Evolutionary conservation across 495 filamentous ascomycete genomes (phyloP), one percentile per base, ranked within the genome.

Genomic region (Hypoxylon perforatum): DNA sequence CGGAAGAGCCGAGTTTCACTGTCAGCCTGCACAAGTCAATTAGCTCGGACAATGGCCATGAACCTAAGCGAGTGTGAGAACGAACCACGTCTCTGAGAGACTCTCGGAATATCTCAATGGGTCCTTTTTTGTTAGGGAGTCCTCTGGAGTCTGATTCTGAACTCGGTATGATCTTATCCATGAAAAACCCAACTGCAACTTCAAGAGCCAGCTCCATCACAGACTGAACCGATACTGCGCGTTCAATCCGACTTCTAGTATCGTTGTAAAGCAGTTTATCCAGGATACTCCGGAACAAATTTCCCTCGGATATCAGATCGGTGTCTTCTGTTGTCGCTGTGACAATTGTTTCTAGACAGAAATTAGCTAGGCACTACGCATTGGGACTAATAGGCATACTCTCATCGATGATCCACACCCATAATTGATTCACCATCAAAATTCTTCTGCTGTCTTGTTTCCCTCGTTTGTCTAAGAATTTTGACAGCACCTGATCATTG

Each of bases 401-500:
- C 19, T 60, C 33, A 35, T 66, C 63, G 12, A 66, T 42, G 11
- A 61, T 61, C 63, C 63, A 66, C 41, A 66, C 19, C 63, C 63
- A 60, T 4, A 66, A 6, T 55, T 66, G 54, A 14, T 66, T 66
- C 35, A 66, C 56, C 23, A 60, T 55, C 38, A 66, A 55, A 35
- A 66, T 50, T 14, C 14, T 66, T 42, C 18, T 50, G 8, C 6
- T 8, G 15, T 10, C n/a, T 39, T 22, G 22, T 49, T 41, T 36
- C 3, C 44, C 28, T 46, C 57, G 0, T 46, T 41, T 47, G 4
- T 45, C 2, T 12, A 62, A 25, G 15, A 47, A 54, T 48, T 48
- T 62, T 14, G 59, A 62, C 25, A 75, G 41, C 0, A 75, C 72
- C 39, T 76, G 73, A 63, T 73, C 70, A 1, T 56, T 23, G 42